A percentile compares a stretch with the other conserved stretches of the same genome.
phyloP scores from a whole-genome alignment of 352 stramenopile genomes.

The Poterioochromonas sp. region DNA sequence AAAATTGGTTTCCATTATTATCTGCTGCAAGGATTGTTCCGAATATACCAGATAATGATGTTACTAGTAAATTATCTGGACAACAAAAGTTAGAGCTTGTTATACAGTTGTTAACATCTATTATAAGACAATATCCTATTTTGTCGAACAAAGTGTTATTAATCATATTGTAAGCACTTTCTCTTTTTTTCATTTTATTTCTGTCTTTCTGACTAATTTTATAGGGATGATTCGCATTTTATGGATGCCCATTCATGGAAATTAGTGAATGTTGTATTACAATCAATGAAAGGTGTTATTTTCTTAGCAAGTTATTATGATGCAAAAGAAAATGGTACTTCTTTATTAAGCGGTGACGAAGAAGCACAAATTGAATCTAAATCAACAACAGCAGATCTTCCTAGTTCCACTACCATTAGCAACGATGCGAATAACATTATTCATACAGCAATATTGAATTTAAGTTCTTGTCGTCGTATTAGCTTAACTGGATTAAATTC shows the following conservation, averaged over 20 bases:
- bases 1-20: not conserved
- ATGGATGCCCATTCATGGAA: not conserved
- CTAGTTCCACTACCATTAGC: too few relatives aligned
- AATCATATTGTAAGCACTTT: constrained; percentile 18
- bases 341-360: too few relatives aligned
- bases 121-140: not conserved
- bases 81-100: not conserved
- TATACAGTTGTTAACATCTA: not conserved
- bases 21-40: not conserved
- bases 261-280: not conserved
- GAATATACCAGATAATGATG: not conserved
- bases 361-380: not conserved
- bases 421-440: not conserved
- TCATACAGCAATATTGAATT: not conserved
- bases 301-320: not conserved
- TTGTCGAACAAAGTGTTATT: not conserved
- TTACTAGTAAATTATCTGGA: not conserved
- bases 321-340: not conserved
- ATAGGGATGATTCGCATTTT: constrained; percentile 25
- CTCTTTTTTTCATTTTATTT: constrained; percentile 6
- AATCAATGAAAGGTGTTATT: not conserved
- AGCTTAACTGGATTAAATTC: not conserved
- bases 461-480: not conserved
- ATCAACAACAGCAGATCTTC: not conserved
- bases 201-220: constrained; percentile 3